Percentiles rank a stretch among this genome's conserved stretches.
Evolutionary conservation across 257 asterid species (phyloP).

Genomic region (Jaltomata sinuosa): DNA sequence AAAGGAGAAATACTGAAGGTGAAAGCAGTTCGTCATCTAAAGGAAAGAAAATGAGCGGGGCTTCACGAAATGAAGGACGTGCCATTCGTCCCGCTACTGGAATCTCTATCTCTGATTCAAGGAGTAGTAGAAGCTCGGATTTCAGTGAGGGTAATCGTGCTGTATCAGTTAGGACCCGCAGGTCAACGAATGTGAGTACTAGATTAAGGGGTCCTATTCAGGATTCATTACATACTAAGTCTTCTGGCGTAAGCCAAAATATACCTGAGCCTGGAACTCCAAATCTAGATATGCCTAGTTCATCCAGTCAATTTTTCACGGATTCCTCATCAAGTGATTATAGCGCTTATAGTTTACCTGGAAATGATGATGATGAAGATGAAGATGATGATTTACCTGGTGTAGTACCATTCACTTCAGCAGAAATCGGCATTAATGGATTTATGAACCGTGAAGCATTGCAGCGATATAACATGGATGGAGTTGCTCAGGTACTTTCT

Average conservation of each 20-base stretch:
- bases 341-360: conserved; percentile 36
- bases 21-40: conserved; percentile 40
- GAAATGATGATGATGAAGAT: conserved; percentile 19
- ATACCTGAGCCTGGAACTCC: conserved; percentile 19
- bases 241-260: conserved; percentile 15
- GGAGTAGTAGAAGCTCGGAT: conserved; percentile 23
- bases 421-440: conserved; percentile 24
- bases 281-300: conserved; percentile 15
- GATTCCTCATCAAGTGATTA: conserved; percentile 34
- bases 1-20: conserved; percentile 40
- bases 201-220: conserved; percentile 23
- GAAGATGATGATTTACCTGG: conserved; percentile 3
- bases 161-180: conserved; percentile 34
- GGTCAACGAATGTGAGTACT: conserved; percentile 24
- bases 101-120: conserved; percentile 29
- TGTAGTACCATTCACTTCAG: conserved; percentile 18
- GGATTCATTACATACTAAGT: conserved; percentile 25
- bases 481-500: conserved; percentile 55
- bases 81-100: conserved; percentile 24
- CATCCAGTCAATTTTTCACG: conserved; percentile 16
- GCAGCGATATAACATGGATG: conserved; percentile 41
- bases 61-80: conserved; percentile 12
- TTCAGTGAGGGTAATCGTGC: conserved; percentile 18
- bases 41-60: conserved; percentile 23
- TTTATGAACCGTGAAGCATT: conserved; percentile 23